A percentile compares a stretch with the other conserved stretches of the same genome.
Evolutionary conservation across 345 rosid species (phyloP).

Genomic region (Sisymbrium irio): DNA sequence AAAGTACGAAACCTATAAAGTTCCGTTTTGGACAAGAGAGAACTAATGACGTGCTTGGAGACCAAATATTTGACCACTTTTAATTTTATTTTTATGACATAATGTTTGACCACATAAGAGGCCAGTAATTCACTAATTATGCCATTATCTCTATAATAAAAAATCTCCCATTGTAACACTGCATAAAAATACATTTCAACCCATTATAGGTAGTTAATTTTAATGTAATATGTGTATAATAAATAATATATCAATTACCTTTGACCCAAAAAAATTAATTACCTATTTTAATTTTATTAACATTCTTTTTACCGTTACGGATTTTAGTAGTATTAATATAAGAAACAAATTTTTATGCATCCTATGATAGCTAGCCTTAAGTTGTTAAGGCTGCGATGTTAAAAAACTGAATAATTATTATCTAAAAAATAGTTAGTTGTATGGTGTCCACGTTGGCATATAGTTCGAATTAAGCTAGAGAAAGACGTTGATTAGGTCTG

Average conservation of each 20-base stretch:
- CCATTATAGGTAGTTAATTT: neutral
- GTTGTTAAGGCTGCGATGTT: neutral
- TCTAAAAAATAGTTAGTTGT: neutral
- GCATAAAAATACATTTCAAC: neutral
- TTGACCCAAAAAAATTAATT: no score
- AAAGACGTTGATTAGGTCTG: conserved; percentile 32
- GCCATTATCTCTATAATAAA: neutral
- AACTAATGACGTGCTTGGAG: conserved; percentile 18
- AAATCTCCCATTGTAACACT: neutral
- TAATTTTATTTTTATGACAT: neutral
- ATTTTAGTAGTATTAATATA: no score
- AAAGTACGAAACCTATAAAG: conserved; percentile 28
- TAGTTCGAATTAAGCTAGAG: conserved; percentile 15
- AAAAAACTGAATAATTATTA: neutral
- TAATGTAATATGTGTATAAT: neutral
- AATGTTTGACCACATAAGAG: conserved; percentile 1
- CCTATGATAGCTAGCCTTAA: neutral
- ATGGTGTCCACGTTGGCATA: conserved; percentile 20
- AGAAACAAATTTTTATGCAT: neutral
- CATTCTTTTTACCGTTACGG: no score
- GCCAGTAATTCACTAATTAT: neutral
- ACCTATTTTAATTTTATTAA: neutral
- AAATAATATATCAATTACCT: neutral
- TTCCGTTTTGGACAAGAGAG: conserved; percentile 21
- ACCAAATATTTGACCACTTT: conserved; percentile 22